These are phyloP conservation scores for Endocladia muricata DNA, from an alignment of 31 red algal genomes.

Conservation along the genomic window DNA sequence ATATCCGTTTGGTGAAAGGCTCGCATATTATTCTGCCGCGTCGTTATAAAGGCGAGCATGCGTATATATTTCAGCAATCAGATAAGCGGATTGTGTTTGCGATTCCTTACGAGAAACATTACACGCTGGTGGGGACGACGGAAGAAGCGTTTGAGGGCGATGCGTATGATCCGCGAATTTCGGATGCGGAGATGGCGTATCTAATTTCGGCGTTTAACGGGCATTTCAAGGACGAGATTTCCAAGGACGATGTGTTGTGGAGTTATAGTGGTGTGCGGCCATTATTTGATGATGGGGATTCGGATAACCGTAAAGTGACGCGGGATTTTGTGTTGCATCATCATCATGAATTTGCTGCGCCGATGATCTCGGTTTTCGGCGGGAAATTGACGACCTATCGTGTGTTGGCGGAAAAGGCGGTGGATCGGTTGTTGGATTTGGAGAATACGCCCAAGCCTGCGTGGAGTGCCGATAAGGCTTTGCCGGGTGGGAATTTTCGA, in stretches of 20 bases:
- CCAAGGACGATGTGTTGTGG: background rate
- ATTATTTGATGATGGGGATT: background rate
- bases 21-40: too few species aligned
- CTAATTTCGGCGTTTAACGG: background rate
- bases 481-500: too few species aligned
- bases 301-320: background rate
- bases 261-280: background rate
- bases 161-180: background rate
- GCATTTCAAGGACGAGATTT: background rate
- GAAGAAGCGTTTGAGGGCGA: background rate
- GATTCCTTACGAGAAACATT: slow-evolving; percentile 8
- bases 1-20: too few species aligned
- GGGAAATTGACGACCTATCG: slow-evolving; percentile 6
- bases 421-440: too few species aligned
- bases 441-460: too few species aligned
- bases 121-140: background rate
- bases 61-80: background rate
- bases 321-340: background rate
- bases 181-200: background rate
- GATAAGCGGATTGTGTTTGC: slow-evolving; percentile 1
- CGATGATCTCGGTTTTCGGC: background rate
- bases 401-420: background rate
- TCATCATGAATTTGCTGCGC: background rate
- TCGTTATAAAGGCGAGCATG: too few species aligned
- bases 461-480: too few species aligned